A percentile compares a stretch with the other conserved stretches of the same genome.
Conservation (phyloP, 352 stramenopile species). For the Globisporangium orthogonon region DNA sequence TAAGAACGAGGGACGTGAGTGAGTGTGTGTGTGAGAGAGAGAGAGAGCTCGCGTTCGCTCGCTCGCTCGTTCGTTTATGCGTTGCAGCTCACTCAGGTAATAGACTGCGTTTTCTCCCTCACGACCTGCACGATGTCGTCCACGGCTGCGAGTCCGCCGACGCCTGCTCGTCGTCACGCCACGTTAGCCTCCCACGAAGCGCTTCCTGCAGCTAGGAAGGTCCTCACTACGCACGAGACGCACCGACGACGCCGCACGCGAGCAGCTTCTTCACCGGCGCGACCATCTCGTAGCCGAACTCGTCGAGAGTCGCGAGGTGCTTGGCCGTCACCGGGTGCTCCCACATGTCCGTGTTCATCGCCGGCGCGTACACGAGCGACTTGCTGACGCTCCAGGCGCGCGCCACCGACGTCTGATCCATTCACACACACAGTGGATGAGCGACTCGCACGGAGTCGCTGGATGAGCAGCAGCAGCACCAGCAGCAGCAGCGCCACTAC, state of each 20-base stretch:
- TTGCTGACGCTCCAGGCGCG: constrained; percentile 93
- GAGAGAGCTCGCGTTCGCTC: neutral
- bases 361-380: constrained; percentile 90
- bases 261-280: constrained; percentile 89
- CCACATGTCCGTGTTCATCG: constrained; percentile 99
- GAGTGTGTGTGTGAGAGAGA: neutral
- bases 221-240: neutral
- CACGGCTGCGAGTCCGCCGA: constrained; percentile 61
- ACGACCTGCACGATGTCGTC: constrained; percentile 43
- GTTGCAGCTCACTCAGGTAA: neutral
- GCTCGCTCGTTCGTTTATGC: neutral
- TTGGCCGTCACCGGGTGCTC: constrained; percentile 89
- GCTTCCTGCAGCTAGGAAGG: neutral
- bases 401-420: constrained; percentile 77
- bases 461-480: neutral
- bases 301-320: constrained; percentile 56
- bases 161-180: constrained; percentile 17
- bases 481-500: constrained; percentile 20
- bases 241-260: constrained; percentile 92
- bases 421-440: no score
- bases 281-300: constrained; percentile 78
- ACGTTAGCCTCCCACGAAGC: neutral
- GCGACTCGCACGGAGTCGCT: neutral
- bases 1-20: neutral
- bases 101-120: constrained; percentile 17